Evolutionary conservation across 441 rosid genomes (phyloP), one percentile per base, ranked within the genome.

Genomic region (Pelargonium fulgidum): DNA sequence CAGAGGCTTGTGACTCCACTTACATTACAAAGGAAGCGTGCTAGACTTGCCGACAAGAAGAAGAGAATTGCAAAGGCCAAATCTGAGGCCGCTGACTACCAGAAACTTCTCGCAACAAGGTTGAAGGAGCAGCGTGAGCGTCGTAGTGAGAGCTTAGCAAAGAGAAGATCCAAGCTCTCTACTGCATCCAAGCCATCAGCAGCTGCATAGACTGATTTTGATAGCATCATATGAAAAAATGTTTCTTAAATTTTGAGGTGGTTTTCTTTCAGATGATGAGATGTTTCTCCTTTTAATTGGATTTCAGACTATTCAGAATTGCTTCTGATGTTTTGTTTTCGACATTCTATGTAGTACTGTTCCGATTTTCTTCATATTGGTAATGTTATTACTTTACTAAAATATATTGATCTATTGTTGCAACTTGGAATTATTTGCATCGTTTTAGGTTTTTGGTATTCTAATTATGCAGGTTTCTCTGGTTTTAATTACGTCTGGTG

Each of bases 111-210:
- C n/a, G 89, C 87, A 12, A 69, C 82, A 19, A 81, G 91, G 77
- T 76, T 87, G 73, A 87, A 85, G 85, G 89, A 87, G 73, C 91
- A 87, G 77, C 83, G 91, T 12, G 89, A 87, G 26, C 83, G 84
- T 44, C 82, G 89, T 29, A 87, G 91, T 33, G 89, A 85, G 77
- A 87, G 91, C 72, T 78, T 87, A 80, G 91, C 89, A 42, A 87
- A 83, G 85, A 87, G 78, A 83, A 85, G 91, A 68, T 86, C 91
- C 22, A 78, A 85, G 42, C 86, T 86, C 47, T 86, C 91, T 58
- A 82, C 91, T 64, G 81, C 89, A 59, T 83, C 87, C 11, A 87
- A 85, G 84, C 87, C 89, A 36, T 75, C 84, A 7, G 62, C 72
- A 20, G 79, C 78, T 29, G 36, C 36, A 29, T 29, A 29, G 36